Conservation (phyloP, 2,329 filamentous ascomycete species). For the Nemania sp. region DNA sequence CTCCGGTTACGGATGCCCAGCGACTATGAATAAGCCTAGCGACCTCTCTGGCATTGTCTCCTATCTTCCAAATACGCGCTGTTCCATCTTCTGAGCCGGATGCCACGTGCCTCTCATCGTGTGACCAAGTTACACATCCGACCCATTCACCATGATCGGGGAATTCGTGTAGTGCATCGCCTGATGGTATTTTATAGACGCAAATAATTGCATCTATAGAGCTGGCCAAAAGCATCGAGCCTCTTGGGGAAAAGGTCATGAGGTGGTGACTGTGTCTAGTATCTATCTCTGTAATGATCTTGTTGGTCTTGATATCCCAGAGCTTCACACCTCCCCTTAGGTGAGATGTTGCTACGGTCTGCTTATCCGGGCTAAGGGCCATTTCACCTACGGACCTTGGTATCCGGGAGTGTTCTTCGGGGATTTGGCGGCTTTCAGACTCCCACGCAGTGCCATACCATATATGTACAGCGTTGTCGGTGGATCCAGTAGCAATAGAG, state of each 20-base stretch:
- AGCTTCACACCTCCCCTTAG: background rate
- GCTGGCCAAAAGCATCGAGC: background rate
- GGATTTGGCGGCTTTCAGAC: background rate
- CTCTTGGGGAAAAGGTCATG: slow-evolving; percentile 4
- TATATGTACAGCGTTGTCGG: slow-evolving; percentile 2
- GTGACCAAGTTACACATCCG: too few relatives aligned
- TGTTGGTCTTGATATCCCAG: background rate
- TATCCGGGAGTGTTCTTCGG: background rate
- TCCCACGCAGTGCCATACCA: slow-evolving; percentile 1
- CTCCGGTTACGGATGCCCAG: too few relatives aligned
- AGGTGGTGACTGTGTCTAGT: background rate
- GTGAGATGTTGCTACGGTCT: background rate
- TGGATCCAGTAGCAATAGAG: slow-evolving; percentile 5
- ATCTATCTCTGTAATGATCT: slow-evolving; percentile 4
- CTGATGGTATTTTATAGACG: too few relatives aligned
- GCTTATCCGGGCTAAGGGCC: slow-evolving; percentile 2
- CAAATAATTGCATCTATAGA: background rate
- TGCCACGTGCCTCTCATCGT: too few relatives aligned
- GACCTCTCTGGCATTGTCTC: too few relatives aligned
- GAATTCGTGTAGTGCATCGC: too few relatives aligned
- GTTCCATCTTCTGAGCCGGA: too few relatives aligned
- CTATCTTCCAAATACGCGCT: too few relatives aligned
- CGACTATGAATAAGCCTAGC: too few relatives aligned
- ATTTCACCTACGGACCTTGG: background rate
- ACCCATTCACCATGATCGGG: too few relatives aligned